phyloP scores from a whole-genome alignment of 495 filamentous ascomycete species.

The Penicillium ochrochloron region DNA sequence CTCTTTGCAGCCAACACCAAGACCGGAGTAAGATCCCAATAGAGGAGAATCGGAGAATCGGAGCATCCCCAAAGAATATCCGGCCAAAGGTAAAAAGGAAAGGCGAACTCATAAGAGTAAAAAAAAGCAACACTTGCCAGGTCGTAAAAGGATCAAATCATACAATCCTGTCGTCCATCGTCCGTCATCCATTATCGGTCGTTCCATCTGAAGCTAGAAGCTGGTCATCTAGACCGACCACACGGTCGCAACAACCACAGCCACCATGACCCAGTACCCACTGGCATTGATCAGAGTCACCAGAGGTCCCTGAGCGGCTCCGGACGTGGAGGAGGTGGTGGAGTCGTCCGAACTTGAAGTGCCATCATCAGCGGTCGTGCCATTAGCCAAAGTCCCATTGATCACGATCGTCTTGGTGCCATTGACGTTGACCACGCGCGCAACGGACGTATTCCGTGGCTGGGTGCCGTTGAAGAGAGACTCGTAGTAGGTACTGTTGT shows the following conservation, averaged over 20 bases:
- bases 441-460: constrained; percentile 64
- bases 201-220: too few relatives aligned
- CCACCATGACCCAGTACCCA: constrained; percentile 68
- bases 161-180: not conserved
- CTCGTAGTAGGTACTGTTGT: constrained; percentile 60
- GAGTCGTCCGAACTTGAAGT: not conserved
- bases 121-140: constrained; percentile 3
- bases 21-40: constrained; percentile 1
- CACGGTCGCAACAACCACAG: constrained; percentile 54
- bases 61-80: not conserved
- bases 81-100: not conserved
- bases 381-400: constrained; percentile 86
- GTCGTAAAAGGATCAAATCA: constrained; percentile 8
- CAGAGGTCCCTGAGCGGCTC: constrained; percentile 38
- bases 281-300: constrained; percentile 46
- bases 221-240: constrained; percentile 37
- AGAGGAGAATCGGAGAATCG: too few relatives aligned
- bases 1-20: not conserved
- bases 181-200: not conserved
- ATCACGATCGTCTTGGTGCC: constrained; percentile 76
- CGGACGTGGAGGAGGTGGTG: constrained; percentile 21
- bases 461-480: constrained; percentile 69
- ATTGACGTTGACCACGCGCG: constrained; percentile 68
- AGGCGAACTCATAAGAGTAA: constrained; percentile 6
- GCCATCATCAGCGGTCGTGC: constrained; percentile 67